Percentiles rank a stretch among this genome's conserved stretches.
Conservation (phyloP, 129 eudicot species). For the Arctium lappa region DNA sequence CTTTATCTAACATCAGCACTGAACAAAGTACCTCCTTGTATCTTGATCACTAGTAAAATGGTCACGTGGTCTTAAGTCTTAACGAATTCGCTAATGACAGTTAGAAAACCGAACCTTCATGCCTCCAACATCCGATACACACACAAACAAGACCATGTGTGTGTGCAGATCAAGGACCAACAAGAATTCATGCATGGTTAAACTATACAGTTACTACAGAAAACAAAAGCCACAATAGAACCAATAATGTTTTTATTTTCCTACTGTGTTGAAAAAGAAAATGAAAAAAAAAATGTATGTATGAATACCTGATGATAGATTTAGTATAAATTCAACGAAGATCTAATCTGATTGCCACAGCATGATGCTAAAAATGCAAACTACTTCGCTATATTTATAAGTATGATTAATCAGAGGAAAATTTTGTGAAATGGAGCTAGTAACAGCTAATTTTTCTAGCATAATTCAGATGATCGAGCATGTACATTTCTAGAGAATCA, state of each 20-base stretch:
- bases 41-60: not conserved
- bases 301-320: not conserved
- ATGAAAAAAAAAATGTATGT: too few relatives aligned
- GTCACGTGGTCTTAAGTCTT: not conserved
- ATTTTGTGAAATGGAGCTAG: conserved; percentile 3
- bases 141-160: too few relatives aligned
- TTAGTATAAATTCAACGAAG: not conserved
- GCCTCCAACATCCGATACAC: not conserved
- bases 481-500: conserved; percentile 8
- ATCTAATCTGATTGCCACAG: not conserved
- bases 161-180: too few relatives aligned
- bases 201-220: not conserved
- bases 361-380: not conserved
- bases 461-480: conserved; percentile 16
- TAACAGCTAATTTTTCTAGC: conserved; percentile 1
- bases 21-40: not conserved
- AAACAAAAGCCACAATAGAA: not conserved
- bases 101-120: not conserved
- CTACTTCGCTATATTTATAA: not conserved
- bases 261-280: not conserved
- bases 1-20: not conserved
- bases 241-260: not conserved
- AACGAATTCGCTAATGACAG: not conserved
- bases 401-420: not conserved
- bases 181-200: not conserved